Conservation (phyloP, 2,329 filamentous ascomycete species). For the Ophiostoma sp. region DNA sequence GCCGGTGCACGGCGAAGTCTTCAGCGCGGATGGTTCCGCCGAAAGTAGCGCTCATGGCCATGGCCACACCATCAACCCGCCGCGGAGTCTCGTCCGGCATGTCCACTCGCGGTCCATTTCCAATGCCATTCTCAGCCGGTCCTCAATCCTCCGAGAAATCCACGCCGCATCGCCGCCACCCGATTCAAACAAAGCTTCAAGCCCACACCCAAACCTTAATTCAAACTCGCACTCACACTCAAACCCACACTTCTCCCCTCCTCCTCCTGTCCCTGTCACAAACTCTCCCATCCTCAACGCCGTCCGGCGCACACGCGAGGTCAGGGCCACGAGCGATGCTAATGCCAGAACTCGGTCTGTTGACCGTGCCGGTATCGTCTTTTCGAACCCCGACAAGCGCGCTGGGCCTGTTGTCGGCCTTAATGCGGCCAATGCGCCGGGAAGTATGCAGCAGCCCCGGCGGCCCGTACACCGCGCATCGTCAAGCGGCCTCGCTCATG, state of each 20-base stretch:
- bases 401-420: constrained; percentile 58
- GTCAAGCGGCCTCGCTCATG: constrained; percentile 13
- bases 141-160: constrained; percentile 33
- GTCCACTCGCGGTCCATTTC: constrained; percentile 42
- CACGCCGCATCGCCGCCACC: constrained; percentile 35
- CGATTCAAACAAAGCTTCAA: background rate
- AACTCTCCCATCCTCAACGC: constrained; percentile 38
- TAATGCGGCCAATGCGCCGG: constrained; percentile 57
- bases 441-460: constrained; percentile 45
- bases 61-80: constrained; percentile 10
- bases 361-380: constrained; percentile 51
- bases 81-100: constrained; percentile 35
- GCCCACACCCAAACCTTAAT: background rate
- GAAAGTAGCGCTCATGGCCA: constrained; percentile 22
- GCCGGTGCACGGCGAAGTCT: constrained; percentile 30
- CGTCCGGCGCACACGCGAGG: constrained; percentile 40
- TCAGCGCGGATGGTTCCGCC: constrained; percentile 27
- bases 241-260: background rate
- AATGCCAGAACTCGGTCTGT: constrained; percentile 55
- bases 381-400: constrained; percentile 58
- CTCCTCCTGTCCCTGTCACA: background rate
- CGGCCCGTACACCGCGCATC: background rate
- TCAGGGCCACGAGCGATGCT: constrained; percentile 39
- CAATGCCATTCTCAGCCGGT: constrained; percentile 42
- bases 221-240: background rate